These are phyloP conservation scores for Rhododendron vialii DNA, from an alignment of 148 eudicot species.

Conservation along the genomic window DNA sequence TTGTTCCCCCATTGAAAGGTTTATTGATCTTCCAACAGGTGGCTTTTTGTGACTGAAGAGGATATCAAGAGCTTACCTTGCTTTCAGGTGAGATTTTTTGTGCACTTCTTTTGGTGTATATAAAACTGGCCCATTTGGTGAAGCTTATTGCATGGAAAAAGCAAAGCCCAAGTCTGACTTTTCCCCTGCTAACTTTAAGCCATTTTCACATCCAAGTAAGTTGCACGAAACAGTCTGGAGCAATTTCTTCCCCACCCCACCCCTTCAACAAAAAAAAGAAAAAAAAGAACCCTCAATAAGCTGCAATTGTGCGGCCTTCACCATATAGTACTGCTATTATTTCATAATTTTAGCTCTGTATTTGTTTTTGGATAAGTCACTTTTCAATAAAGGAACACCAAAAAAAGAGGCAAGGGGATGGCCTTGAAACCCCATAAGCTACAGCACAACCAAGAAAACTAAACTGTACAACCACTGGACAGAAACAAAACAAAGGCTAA, in stretches of 20 bases:
- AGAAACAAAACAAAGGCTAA: background rate
- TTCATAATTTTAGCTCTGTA: background rate
- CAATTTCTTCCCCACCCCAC: background rate
- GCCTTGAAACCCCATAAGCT: background rate
- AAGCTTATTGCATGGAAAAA: background rate
- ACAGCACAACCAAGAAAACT: background rate
- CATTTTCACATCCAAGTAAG: background rate
- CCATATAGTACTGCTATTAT: background rate
- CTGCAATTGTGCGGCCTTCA: background rate
- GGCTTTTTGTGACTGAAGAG: constrained; percentile 95
- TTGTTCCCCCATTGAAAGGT: background rate
- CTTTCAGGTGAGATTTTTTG: constrained; percentile 57
- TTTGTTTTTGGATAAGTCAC: background rate
- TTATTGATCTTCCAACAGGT: constrained; percentile 36
- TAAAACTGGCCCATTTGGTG: background rate
- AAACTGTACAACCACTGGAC: background rate
- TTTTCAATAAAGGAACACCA: background rate
- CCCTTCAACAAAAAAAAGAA: background rate
- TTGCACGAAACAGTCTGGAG: background rate
- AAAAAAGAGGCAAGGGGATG: background rate
- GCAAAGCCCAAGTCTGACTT: background rate
- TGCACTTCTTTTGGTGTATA: background rate
- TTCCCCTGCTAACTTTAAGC: background rate
- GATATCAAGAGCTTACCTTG: constrained; percentile 85
- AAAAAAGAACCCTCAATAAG: background rate